Conservation (phyloP, 495 filamentous ascomycete species). For the Acidomyces sp. region DNA sequence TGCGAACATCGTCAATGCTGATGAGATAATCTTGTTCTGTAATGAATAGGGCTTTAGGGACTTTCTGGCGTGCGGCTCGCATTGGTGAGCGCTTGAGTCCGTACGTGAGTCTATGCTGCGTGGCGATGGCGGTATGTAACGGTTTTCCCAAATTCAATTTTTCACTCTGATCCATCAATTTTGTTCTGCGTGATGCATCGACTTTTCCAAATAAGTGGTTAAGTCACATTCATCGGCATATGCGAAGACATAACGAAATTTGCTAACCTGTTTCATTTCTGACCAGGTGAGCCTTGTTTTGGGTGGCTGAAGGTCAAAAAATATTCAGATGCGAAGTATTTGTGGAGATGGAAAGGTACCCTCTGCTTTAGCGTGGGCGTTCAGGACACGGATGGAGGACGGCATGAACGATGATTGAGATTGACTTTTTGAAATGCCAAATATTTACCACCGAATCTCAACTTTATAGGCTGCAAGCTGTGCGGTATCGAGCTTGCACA, state of each 20-base stretch:
- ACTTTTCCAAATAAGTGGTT: not conserved
- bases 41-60: slow-evolving; percentile 54
- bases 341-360: not conserved
- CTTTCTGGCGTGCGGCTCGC: slow-evolving; percentile 94
- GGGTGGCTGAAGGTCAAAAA: not conserved
- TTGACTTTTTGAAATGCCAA: too few relatives aligned
- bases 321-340: not conserved
- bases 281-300: slow-evolving; percentile 3
- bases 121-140: slow-evolving; percentile 78
- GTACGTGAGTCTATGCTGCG: slow-evolving; percentile 89
- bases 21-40: not conserved
- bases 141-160: too few relatives aligned
- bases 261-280: not conserved
- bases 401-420: too few relatives aligned
- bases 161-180: too few relatives aligned
- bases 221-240: not conserved
- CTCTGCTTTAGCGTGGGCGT: not conserved
- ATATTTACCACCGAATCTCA: too few relatives aligned
- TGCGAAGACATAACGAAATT: not conserved
- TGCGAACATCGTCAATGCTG: not conserved
- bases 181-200: not conserved
- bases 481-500: too few relatives aligned
- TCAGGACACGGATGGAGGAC: too few relatives aligned
- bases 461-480: too few relatives aligned
- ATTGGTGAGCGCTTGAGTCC: slow-evolving; percentile 89